These are phyloP conservation scores for Lactifluus piperatus DNA, from an alignment of 768 basidiomycete species.

Conservation along the genomic window DNA sequence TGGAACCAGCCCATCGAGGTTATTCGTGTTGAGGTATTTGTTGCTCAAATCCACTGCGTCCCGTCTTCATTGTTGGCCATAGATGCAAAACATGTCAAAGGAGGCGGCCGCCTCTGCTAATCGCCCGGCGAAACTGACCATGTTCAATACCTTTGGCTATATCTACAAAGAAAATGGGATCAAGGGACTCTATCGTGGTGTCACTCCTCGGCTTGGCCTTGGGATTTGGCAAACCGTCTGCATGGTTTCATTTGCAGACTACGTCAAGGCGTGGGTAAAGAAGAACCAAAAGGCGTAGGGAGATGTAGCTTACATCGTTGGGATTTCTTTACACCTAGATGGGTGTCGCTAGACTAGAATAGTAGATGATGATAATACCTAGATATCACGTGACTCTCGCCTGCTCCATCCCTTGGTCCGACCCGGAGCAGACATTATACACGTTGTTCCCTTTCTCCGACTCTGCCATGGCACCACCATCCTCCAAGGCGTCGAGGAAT, in stretches of 20 bases:
- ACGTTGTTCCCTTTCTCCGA: background rate
- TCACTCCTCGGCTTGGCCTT: constrained; percentile 92
- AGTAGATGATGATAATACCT: constrained; percentile 4
- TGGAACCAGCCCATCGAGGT: constrained; percentile 99
- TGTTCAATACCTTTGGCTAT: constrained; percentile 84
- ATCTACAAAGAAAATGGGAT: constrained; percentile 96
- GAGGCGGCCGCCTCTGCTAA: constrained; percentile 49
- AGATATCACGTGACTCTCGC: background rate
- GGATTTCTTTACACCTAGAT: background rate
- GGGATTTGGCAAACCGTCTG: constrained; percentile 97
- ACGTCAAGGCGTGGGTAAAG: constrained; percentile 83
- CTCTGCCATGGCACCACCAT: constrained; percentile 19
- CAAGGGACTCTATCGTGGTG: constrained; percentile 94
- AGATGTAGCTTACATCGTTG: background rate
- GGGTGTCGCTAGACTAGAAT: constrained; percentile 4
- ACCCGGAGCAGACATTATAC: background rate
- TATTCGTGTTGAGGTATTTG: constrained; percentile 83
- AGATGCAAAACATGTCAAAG: constrained; percentile 99
- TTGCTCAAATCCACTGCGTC: background rate
- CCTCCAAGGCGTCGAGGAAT: constrained; percentile 23
- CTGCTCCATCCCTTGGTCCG: background rate
- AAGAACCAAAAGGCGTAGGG: constrained; percentile 1
- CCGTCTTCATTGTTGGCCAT: background rate
- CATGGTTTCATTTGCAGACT: constrained; percentile 98
- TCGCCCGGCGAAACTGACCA: constrained; percentile 87